Evolutionary conservation across 2,329 filamentous ascomycete species (phyloP).

Genomic region (Paraphaeosphaeria sporulosa): DNA sequence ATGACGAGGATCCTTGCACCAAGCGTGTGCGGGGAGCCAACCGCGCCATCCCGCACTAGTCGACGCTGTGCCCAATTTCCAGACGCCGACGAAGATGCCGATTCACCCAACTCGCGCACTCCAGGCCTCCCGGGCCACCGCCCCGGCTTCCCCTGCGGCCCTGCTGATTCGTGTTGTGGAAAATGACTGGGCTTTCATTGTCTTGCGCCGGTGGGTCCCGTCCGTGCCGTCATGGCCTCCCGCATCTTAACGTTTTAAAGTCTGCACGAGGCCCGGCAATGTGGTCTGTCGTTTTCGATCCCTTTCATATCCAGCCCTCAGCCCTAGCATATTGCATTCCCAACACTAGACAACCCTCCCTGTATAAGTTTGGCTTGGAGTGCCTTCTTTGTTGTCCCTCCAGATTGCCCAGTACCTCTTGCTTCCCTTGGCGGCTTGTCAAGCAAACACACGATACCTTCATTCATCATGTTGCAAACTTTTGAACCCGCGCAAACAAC

Average conservation of each 20-base stretch:
- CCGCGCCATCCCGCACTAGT: conserved; percentile 40
- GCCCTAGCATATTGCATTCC: conserved; percentile 29
- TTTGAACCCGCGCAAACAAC: conserved; percentile 37
- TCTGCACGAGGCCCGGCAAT: conserved; percentile 32
- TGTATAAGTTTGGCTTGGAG: conserved; percentile 20
- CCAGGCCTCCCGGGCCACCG: conserved; percentile 21
- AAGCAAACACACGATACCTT: conserved; percentile 1
- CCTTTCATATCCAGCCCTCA: conserved; percentile 23
- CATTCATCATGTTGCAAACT: conserved; percentile 45
- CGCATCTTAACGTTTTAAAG: conserved; percentile 37
- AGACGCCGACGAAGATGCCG: conserved; percentile 40
- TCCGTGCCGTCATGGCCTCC: conserved; percentile 46
- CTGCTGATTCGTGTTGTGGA: conserved; percentile 33
- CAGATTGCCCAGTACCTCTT: conserved; percentile 19
- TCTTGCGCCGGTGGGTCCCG: conserved; percentile 39
- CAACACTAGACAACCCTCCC: conserved; percentile 37
- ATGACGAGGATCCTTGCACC: conserved; percentile 31
- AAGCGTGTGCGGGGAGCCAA: conserved; percentile 36
- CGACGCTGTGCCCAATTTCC: conserved; percentile 32
- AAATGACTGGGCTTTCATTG: conserved; percentile 11
- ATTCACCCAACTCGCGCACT: conserved; percentile 26
- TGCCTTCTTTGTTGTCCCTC: conserved; percentile 17
- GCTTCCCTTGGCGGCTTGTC: conserved; percentile 14
- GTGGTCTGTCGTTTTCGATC: conserved; percentile 30
- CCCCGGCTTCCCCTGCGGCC: conserved; percentile 23